Conservation (phyloP, 2,329 filamentous ascomycete genomes). For the Cladorrhinum sp. region DNA sequence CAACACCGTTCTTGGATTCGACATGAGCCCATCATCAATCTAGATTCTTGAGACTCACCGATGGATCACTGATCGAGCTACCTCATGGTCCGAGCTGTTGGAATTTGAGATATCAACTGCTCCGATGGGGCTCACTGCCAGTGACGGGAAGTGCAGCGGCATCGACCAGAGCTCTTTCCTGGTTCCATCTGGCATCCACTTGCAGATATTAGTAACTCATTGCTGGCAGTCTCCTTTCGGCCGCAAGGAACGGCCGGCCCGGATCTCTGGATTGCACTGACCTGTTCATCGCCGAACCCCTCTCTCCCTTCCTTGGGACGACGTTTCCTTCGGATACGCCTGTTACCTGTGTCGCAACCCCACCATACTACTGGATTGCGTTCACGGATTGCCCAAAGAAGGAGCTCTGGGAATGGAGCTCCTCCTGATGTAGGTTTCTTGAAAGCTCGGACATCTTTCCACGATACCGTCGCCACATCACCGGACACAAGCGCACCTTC, state of each 20-base stretch:
- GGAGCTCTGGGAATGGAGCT: neutral
- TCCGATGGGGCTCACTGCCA: too few relatives aligned
- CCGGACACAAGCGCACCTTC: neutral
- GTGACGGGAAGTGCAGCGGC: too few relatives aligned
- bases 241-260: neutral
- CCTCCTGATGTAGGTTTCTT: too few relatives aligned
- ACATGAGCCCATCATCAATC: too few relatives aligned
- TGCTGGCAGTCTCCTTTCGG: neutral
- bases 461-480: neutral
- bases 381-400: neutral
- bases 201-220: neutral
- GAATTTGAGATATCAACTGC: too few relatives aligned
- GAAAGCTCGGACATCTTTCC: neutral
- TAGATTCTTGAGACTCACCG: too few relatives aligned
- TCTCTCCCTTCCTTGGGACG: too few relatives aligned
- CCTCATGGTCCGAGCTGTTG: too few relatives aligned
- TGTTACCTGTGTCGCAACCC: conserved; percentile 11
- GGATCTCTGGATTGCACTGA: neutral
- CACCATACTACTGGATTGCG: neutral
- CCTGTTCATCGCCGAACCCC: neutral
- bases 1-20: neutral
- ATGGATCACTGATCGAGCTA: too few relatives aligned
- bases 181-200: too few relatives aligned
- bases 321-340: neutral
- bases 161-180: too few relatives aligned